Conservation (phyloP, 139 green algal species). For the Picochlorum sp. region DNA sequence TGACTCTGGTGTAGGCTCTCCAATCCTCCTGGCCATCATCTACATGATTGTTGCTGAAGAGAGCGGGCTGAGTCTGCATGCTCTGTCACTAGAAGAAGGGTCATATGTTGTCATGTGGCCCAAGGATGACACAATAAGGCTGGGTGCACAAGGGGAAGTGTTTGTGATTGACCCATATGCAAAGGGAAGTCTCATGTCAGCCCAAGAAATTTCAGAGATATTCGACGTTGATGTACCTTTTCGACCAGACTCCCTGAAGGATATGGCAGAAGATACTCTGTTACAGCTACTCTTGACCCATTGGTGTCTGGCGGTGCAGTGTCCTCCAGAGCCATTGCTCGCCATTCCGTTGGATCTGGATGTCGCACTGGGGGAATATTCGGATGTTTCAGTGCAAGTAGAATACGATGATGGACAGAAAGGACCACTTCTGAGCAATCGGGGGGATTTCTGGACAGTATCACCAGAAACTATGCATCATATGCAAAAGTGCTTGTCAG, state of each 20-base stretch:
- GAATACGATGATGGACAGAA: too few species aligned
- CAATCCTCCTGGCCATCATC: neutral
- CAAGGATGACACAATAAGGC: neutral
- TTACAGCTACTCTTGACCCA: neutral
- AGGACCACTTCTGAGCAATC: too few species aligned
- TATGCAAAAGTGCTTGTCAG: too few species aligned
- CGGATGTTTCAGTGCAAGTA: neutral
- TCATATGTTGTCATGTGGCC: neutral
- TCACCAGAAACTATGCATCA: too few species aligned
- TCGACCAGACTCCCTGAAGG: neutral
- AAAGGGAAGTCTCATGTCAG: neutral
- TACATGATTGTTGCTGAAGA: neutral
- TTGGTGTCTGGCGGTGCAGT: neutral
- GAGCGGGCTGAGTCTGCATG: neutral
- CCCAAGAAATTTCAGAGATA: neutral
- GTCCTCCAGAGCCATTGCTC: neutral
- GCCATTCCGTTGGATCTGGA: neutral
- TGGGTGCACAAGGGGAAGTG: neutral
- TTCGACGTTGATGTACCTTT: neutral
- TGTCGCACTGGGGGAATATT: neutral
- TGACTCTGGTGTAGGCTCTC: neutral
- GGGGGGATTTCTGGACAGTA: too few species aligned
- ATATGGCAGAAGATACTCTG: neutral
- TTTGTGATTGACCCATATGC: slow-evolving; percentile 2
- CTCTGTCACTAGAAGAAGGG: neutral